Evolutionary conservation across 176 grass and related monocot genomes (phyloP).

Genomic region (Rhynchospora tenuis): DNA sequence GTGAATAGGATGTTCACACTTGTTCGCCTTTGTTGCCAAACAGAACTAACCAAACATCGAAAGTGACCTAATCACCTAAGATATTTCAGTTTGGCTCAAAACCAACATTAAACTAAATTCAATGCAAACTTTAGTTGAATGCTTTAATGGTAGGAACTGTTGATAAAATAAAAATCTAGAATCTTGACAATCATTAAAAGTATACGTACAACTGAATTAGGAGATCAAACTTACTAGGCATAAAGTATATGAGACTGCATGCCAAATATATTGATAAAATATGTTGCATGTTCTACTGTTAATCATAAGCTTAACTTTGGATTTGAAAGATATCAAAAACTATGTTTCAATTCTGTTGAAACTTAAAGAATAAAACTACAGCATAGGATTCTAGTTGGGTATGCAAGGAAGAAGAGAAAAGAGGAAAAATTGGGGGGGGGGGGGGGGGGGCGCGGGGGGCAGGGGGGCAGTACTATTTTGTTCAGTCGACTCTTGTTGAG

Average conservation of each 20-base stretch:
- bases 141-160: neutral
- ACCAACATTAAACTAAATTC: neutral
- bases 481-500: conserved; percentile 30
- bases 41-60: neutral
- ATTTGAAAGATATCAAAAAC: neutral
- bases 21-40: too few species aligned
- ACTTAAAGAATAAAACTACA: neutral
- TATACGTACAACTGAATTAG: neutral
- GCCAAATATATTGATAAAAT: too few species aligned
- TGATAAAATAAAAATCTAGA: neutral
- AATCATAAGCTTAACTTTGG: neutral
- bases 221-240: neutral
- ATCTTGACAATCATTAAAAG: neutral
- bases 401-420: neutral
- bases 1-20: too few species aligned
- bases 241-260: neutral
- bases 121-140: neutral
- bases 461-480: conserved; percentile 34
- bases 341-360: neutral
- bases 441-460: too few species aligned
- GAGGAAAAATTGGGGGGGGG: neutral
- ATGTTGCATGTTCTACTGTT: neutral
- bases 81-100: neutral
- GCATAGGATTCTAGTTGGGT: neutral
- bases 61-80: neutral